Evolutionary conservation across 2,329 filamentous ascomycete genomes (phyloP), one percentile per base, ranked within the genome.

Genomic region (Xylariaceae sp.): DNA sequence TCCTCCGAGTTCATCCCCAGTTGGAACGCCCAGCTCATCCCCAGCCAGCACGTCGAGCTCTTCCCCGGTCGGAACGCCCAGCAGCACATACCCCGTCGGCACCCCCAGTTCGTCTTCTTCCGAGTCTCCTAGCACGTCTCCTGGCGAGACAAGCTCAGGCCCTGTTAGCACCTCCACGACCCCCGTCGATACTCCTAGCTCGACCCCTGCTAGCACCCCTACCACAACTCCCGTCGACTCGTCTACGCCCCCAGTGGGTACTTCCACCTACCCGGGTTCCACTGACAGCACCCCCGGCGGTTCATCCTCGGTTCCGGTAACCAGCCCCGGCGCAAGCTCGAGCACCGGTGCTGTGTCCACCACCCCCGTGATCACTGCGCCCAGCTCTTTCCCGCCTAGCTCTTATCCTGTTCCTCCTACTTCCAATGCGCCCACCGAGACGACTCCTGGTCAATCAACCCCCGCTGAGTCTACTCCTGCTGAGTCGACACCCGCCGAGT

Each of bases 401-500:
- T 24, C 21, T 11, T 26, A 27, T 21, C 9, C 24, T 31, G 24
- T 15, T 6, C n/a, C 26, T 8, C 26, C n/a, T n/a, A 28, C 8
- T 28, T 28, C 26, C 26, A 28, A 13, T 28, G n/a, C 26, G 26
- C 26, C 26, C n/a, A 15, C 13, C 4, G 13, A 35, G 23, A 27
- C 21, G 12, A 16, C 12, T 12, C 13, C 32, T 16, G 24, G 13
- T n/a, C 9, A n/a, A 8, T 43, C 39, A 3, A 42, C 36, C 3
- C 9, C 41, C 5, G 35, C 16, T 7, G 40, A 38, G n/a, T 28
- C 40, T 1, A 43, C 41, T 11, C 29, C 36, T 13, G 38, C 31
- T 28, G 38, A 34, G 24, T 43, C 23, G 37, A 35, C 31, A 38
- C 34, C 21, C 32, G 28, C 40, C 15, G 38, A 47, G 24, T 38